Percentiles rank a stretch among this genome's conserved stretches.
Evolutionary conservation across 2,329 filamentous ascomycete genomes (phyloP).

Genomic region (Cercospora brassicicola): DNA sequence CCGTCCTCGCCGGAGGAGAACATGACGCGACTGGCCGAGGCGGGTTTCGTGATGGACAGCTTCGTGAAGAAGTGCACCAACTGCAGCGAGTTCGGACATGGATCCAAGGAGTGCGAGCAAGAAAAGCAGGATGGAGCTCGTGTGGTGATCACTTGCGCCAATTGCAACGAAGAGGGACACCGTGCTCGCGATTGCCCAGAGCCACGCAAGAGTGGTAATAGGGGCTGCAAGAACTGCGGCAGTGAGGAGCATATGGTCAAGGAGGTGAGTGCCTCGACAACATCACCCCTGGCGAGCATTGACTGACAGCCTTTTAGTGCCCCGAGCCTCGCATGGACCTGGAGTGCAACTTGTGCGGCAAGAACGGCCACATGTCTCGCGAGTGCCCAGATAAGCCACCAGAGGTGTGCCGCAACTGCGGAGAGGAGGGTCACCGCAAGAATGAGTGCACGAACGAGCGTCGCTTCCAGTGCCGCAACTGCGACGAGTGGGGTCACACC

Average conservation of each 20-base stretch:
- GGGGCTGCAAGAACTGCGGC: conserved; percentile 40
- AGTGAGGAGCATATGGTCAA: conserved; percentile 56
- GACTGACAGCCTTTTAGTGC: conserved; percentile 47
- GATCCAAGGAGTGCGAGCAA: conserved; percentile 48
- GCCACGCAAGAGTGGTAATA: conserved; percentile 54
- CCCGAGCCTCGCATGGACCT: conserved; percentile 53
- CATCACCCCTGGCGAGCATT: not conserved
- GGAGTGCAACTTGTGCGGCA: conserved; percentile 38
- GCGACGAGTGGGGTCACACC: conserved; percentile 41
- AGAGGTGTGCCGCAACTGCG: conserved; percentile 41
- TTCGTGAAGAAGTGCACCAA: conserved; percentile 53
- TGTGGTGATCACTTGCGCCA: conserved; percentile 52
- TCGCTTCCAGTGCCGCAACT: conserved; percentile 40
- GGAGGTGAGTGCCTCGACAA: conserved; percentile 32
- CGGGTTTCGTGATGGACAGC: conserved; percentile 53
- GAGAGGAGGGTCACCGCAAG: conserved; percentile 36
- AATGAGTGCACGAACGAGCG: conserved; percentile 40
- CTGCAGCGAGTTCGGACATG: conserved; percentile 51
- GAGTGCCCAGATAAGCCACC: conserved; percentile 36
- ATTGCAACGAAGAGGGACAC: conserved; percentile 53
- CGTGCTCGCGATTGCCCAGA: conserved; percentile 63
- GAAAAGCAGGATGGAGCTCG: conserved; percentile 45
- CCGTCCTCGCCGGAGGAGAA: conserved; percentile 53
- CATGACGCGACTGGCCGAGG: conserved; percentile 52
- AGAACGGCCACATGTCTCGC: conserved; percentile 39